phyloP scores from a whole-genome alignment of 1,284 basidiomycete genomes.

The Neonothopanus nambi region DNA sequence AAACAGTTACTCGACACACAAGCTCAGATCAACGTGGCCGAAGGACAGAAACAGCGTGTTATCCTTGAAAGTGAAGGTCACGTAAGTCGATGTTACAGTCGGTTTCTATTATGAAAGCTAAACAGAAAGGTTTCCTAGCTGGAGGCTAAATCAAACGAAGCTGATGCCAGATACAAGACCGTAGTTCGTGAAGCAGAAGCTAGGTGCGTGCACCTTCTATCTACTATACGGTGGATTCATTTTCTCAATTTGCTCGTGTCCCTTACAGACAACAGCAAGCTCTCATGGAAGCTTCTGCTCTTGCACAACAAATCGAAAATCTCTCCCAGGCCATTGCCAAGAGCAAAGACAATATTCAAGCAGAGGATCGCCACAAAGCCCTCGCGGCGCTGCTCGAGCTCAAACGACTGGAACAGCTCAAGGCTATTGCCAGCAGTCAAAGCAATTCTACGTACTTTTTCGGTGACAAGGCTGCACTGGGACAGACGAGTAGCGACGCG shows the following conservation, averaged over 20 bases:
- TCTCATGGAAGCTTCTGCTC: constrained; percentile 47
- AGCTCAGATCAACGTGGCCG: constrained; percentile 54
- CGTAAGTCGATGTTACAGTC: constrained; percentile 24
- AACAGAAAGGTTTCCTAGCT: constrained; percentile 26
- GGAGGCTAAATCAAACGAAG: constrained; percentile 45
- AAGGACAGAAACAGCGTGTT: constrained; percentile 52
- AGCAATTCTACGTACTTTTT: constrained; percentile 58
- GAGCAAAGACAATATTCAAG: constrained; percentile 20
- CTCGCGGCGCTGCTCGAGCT: constrained; percentile 45
- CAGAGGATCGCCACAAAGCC: constrained; percentile 37
- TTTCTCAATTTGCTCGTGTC: constrained; percentile 1
- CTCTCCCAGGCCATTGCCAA: constrained; percentile 39
- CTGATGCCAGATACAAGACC: constrained; percentile 45
- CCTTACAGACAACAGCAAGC: constrained; percentile 41
- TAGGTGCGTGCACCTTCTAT: constrained; percentile 22
- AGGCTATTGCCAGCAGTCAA: constrained; percentile 46
- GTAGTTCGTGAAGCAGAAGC: constrained; percentile 45
- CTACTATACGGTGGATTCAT: neutral
- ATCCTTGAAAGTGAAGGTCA: constrained; percentile 54
- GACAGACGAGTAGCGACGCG: constrained; percentile 11
- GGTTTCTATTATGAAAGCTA: neutral
- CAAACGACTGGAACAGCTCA: constrained; percentile 47
- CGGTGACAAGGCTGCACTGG: constrained; percentile 41
- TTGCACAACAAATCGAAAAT: constrained; percentile 46
- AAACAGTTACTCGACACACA: constrained; percentile 58